Base-by-base conservation (phyloP, 192 early-diverging fungal genomes). In the Mortierella claussenii region DNA sequence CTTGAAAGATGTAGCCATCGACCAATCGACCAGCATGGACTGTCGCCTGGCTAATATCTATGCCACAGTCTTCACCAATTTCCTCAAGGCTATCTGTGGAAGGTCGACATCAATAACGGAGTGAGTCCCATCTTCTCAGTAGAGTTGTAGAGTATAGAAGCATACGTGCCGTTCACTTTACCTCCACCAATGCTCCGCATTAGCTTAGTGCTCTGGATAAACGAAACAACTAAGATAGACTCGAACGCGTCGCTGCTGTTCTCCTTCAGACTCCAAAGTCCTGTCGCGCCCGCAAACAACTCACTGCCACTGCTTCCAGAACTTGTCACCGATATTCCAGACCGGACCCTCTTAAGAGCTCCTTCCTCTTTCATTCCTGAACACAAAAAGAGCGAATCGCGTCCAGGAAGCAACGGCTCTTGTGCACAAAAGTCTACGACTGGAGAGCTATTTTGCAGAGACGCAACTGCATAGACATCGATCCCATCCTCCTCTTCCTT, bases 341-440 rank as follows among this genome's bases (percentile, higher is more conserved):
- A 55, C 28, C 73, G 73, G 11, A 67, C 48, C 23, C 59, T 34
- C 42, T 56, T 54, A 2, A 76, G 27, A 0, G 58, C 48, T 1
- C 73, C 73, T 18, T 62, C 64, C 1, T 24, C 28, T 32, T 60
- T 76, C 73, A 76, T 67, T 26, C 73, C 73, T 24, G 73, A 66
- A 32, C 73, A 76, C 5, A 46, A 40, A 48, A 32, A 76, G 0
- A 76, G 47, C 8, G 73, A 53, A 12, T 76, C 73, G 8, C 73
- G 56, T 15, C 64, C 73, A 1, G 73, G 73, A 10, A 62, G 24
- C 5, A 31, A 20, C 23, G 73, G 64, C 17, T 76, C 73, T 0
- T 54, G 45, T 26, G 37, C 46, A 34, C 73, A 76, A 47, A 76
- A 76, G 34, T 76, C 73, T 43, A 76, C 15, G 18, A 66, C 37